phyloP scores from a whole-genome alignment of 805 yeast genomes.

The Pichia nakasei region DNA sequence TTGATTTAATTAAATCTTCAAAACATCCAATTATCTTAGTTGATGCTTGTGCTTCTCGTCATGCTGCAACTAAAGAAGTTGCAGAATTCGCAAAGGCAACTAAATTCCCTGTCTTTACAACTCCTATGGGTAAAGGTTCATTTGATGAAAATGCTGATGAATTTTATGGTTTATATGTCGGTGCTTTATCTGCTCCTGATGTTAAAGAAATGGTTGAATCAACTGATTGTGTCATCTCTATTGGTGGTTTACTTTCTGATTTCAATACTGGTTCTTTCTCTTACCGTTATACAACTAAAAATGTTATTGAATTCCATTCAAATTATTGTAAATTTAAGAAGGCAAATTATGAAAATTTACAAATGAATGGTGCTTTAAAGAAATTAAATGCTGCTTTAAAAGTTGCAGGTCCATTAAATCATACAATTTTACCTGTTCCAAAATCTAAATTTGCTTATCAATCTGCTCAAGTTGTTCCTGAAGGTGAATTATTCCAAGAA shows the following conservation, averaged over 20 bases:
- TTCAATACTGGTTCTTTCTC: slow-evolving; percentile 87
- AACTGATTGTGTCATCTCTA: slow-evolving; percentile 66
- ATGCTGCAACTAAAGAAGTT: slow-evolving; percentile 58
- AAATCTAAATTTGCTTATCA: slow-evolving; percentile 28
- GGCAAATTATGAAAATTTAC: slow-evolving; percentile 65
- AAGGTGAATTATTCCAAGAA: slow-evolving; percentile 46
- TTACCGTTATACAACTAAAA: slow-evolving; percentile 63
- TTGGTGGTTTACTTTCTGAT: slow-evolving; percentile 80
- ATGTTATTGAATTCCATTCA: slow-evolving; percentile 72
- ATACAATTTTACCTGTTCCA: slow-evolving; percentile 47
- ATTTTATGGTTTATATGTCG: slow-evolving; percentile 82
- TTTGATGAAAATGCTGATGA: slow-evolving; percentile 64
- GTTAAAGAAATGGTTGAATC: slow-evolving; percentile 65
- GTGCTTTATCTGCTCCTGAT: slow-evolving; percentile 66
- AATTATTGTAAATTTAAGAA: slow-evolving; percentile 62
- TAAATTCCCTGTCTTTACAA: slow-evolving; percentile 73
- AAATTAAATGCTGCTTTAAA: slow-evolving; percentile 32
- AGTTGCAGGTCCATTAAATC: slow-evolving; percentile 30
- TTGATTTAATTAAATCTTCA: slow-evolving; percentile 46
- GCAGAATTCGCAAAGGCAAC: slow-evolving; percentile 53
- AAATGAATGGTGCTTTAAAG: slow-evolving; percentile 52
- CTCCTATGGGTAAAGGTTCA: slow-evolving; percentile 86
- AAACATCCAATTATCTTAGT: slow-evolving; percentile 67
- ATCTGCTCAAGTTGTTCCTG: slow-evolving; percentile 36
- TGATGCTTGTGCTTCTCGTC: slow-evolving; percentile 84